Evolutionary conservation across 2,329 filamentous ascomycete species (phyloP).

Genomic region (Talaromyces sp.): DNA sequence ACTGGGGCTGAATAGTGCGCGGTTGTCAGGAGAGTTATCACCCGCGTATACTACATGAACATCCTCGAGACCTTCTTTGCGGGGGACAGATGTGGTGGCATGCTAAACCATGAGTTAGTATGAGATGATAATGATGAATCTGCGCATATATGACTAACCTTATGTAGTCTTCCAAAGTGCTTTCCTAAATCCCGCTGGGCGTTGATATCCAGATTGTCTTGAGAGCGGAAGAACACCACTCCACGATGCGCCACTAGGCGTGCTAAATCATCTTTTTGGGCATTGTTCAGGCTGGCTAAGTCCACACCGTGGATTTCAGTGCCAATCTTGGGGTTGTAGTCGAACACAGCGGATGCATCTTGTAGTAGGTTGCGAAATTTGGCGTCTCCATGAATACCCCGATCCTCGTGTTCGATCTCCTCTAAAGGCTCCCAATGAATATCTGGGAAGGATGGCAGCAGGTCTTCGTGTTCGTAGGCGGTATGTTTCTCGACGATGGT

Average conservation of each 20-base stretch:
- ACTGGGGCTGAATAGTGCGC: constrained; percentile 57
- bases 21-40: constrained; percentile 56
- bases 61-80: constrained; percentile 54
- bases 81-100: constrained; percentile 57
- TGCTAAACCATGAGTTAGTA: constrained; percentile 35
- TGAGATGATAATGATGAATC: background rate
- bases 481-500: constrained; percentile 49
- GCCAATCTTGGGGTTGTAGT: constrained; percentile 60
- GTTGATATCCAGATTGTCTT: constrained; percentile 58
- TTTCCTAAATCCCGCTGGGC: constrained; percentile 55
- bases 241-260: constrained; percentile 57
- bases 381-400: constrained; percentile 57
- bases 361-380: constrained; percentile 57
- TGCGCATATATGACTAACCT: constrained; percentile 27
- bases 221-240: constrained; percentile 61
- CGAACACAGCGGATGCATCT: constrained; percentile 58
- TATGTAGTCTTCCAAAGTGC: constrained; percentile 58
- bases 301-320: constrained; percentile 57
- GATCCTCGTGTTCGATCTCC: constrained; percentile 56
- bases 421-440: constrained; percentile 55
- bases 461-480: constrained; percentile 56
- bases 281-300: constrained; percentile 53
- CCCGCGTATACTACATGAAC: constrained; percentile 61
- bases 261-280: constrained; percentile 58
- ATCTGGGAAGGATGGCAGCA: constrained; percentile 57